Conservation (phyloP, 306 rosid species). For the Dryas octopetala region DNA sequence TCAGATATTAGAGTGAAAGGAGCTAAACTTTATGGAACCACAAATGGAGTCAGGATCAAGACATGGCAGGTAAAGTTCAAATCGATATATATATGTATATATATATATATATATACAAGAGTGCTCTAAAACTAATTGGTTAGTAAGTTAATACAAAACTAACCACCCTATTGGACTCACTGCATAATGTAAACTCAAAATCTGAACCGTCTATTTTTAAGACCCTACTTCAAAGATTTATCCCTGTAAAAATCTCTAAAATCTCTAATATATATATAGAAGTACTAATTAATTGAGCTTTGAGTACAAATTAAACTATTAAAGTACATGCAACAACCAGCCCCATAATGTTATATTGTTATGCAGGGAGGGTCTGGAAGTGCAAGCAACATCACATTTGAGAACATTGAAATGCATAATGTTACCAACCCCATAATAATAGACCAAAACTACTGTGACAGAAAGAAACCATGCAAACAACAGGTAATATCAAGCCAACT, state of each 20-base stretch:
- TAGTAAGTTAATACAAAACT: too few species aligned
- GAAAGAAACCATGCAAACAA: slow-evolving; percentile 45
- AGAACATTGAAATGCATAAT: slow-evolving; percentile 55
- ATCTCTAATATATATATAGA: too few species aligned
- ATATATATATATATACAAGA: too few species aligned
- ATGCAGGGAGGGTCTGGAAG: slow-evolving; percentile 80
- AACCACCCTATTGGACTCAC: too few species aligned
- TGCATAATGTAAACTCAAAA: too few species aligned
- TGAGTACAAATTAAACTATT: neutral
- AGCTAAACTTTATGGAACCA: slow-evolving; percentile 62
- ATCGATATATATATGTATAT: too few species aligned
- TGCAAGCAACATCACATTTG: slow-evolving; percentile 59
- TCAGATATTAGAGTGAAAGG: slow-evolving; percentile 46
- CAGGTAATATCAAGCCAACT: slow-evolving; percentile 31
- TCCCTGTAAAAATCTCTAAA: too few species aligned
- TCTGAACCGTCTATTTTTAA: too few species aligned
- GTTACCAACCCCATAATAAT: slow-evolving; percentile 69
- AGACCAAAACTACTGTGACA: slow-evolving; percentile 72
- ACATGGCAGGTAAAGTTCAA: slow-evolving; percentile 49
- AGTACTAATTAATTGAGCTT: neutral
- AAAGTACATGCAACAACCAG: neutral
- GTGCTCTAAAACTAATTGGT: too few species aligned
- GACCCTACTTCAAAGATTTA: too few species aligned
- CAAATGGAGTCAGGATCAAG: slow-evolving; percentile 78
- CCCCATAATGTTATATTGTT: neutral